A percentile compares a stretch with the other conserved stretches of the same genome.
phyloP scores from a whole-genome alignment of 768 basidiomycete genomes.

The Saitozyma sp. region DNA sequence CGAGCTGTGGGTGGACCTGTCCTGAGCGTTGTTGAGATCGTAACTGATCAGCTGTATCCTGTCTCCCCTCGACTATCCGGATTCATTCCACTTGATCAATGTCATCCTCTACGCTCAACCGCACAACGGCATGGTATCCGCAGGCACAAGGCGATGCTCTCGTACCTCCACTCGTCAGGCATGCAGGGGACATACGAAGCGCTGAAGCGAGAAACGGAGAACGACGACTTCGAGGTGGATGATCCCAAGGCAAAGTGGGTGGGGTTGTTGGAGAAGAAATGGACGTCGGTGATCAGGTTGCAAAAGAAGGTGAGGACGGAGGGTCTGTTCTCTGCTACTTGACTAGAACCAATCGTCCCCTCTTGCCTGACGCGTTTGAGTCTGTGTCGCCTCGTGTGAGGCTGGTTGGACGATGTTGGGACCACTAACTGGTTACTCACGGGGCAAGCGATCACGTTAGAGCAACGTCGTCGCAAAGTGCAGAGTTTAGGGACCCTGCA shows the following conservation, averaged over 20 bases:
- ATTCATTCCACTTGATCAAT: background rate
- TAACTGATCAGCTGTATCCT: constrained; percentile 3
- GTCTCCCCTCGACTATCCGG: background rate
- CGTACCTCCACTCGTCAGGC: constrained; percentile 45
- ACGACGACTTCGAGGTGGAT: constrained; percentile 44
- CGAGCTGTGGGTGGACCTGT: constrained; percentile 44
- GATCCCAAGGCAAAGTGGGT: constrained; percentile 84
- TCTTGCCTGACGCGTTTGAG: background rate
- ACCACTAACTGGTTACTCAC: no score
- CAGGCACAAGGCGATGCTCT: constrained; percentile 50
- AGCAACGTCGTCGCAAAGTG: no score
- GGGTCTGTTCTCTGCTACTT: background rate
- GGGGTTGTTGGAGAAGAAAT: constrained; percentile 93
- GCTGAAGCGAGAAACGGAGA: constrained; percentile 48
- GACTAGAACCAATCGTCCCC: constrained; percentile 1
- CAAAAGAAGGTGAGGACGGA: constrained; percentile 76
- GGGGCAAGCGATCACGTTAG: no score
- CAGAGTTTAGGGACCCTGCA: background rate
- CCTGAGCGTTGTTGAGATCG: background rate
- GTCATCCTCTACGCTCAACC: background rate
- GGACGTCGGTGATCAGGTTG: constrained; percentile 91
- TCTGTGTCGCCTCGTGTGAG: background rate
- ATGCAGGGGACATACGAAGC: constrained; percentile 46
- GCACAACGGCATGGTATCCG: background rate
- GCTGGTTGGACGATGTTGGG: no score